Evolutionary conservation across 345 rosid genomes (phyloP), one percentile per base, ranked within the genome.

Genomic region (Populus tremula): DNA sequence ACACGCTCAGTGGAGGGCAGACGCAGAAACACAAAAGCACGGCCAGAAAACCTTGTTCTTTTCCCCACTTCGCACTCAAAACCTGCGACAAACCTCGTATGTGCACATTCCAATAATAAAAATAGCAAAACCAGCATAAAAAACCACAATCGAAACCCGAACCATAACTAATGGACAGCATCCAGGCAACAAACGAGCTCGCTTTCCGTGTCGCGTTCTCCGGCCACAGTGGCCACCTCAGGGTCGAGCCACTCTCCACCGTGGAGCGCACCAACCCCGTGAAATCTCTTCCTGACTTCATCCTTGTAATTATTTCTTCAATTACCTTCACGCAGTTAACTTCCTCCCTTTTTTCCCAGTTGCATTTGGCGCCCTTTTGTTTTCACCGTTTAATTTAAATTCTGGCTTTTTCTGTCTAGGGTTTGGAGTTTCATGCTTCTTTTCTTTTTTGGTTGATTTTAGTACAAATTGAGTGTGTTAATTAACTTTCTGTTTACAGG

Each of bases 211-310:
- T 93, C 82, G 94, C 96, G 10, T 89, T 95, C 86, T 88, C 98
- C 74, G 99, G 99, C 68, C 85, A 92, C 85, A 88, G 91, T 67
- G 99, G 96, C 77, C 98, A 95, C 83, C 98, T 92, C 82, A 83
- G 97, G 53, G 87, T 95, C 66, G 94, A 95, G 88, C 99, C 99
- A 76, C 83, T 93, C 54, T 87, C 90, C 76, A 85, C 92, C 29
- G 91, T 75, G 75, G 98, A 93, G 87, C 83, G 89, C 70, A 18
- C 82, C 71, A 81, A 91, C 77, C 90, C 94, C 74, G 79, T 89
- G 71, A 92, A 87, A 43, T 84, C 94, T 21, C 91, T 95, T 61
- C 96, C 96, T 47, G 96, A 95, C 81, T 93, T 93, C 79, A 76
- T 95, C 66, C 88, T 88, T 45, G 99, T 93, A 77, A 83, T 86